These are phyloP conservation scores for Trichoderma guizhouense DNA, from an alignment of 2,329 filamentous ascomycete species.

Conservation along the genomic window DNA sequence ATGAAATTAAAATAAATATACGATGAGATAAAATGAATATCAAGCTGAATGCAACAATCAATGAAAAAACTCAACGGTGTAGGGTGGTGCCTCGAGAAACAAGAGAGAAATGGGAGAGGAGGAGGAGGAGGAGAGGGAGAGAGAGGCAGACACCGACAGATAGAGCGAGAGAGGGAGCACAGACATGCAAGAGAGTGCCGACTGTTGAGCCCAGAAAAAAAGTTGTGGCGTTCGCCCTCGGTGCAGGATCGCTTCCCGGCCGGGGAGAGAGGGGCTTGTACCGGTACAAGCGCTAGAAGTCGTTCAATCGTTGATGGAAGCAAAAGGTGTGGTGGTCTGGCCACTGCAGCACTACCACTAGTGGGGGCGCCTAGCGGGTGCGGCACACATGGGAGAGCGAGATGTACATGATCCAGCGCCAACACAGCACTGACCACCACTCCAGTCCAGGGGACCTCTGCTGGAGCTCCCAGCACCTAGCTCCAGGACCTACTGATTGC, in stretches of 20 bases:
- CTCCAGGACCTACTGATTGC: conserved; percentile 49
- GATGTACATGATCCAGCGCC: background rate
- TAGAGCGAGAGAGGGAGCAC: background rate
- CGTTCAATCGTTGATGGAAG: background rate
- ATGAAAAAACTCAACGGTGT: background rate
- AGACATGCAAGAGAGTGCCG: background rate
- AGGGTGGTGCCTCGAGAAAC: background rate
- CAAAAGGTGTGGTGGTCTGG: conserved; percentile 1
- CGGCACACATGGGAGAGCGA: background rate
- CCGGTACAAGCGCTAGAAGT: conserved; percentile 4
- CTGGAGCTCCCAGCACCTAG: background rate
- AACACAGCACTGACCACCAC: background rate
- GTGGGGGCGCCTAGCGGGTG: background rate
- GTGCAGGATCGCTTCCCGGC: conserved; percentile 15
- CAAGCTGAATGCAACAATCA: background rate
- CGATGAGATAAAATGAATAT: background rate
- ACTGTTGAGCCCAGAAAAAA: background rate
- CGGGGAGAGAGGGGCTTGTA: conserved; percentile 12
- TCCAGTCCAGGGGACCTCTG: background rate
- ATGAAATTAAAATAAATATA: background rate
- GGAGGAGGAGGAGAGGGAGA: background rate
- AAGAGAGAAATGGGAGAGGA: background rate
- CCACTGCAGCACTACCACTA: background rate
- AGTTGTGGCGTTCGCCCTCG: background rate
- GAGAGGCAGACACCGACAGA: background rate